Evolutionary conservation across 768 basidiomycete genomes (phyloP).

Genomic region (Mycena filopes): DNA sequence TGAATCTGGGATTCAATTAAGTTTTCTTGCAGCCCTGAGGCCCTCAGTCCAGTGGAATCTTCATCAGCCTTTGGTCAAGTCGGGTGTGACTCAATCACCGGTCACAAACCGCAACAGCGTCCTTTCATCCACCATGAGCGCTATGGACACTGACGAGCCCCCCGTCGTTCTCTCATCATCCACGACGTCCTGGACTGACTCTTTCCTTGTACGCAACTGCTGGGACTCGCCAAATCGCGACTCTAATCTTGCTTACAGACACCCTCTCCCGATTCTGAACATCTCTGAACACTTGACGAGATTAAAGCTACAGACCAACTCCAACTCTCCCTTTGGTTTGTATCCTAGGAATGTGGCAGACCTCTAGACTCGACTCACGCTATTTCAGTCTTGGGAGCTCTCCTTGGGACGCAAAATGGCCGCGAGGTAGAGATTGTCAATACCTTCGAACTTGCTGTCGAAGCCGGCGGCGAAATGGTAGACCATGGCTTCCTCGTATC

Average conservation of each 20-base stretch:
- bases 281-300: conserved; percentile 96
- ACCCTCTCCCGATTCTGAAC: conserved; percentile 95
- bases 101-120: conserved; percentile 15
- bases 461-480: conserved; percentile 65
- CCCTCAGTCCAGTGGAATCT: too few species aligned
- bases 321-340: conserved; percentile 73
- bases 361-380: background rate
- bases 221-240: background rate
- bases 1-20: too few species aligned
- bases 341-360: background rate
- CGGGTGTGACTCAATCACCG: background rate
- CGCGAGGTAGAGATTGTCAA: conserved; percentile 98
- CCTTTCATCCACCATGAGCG: conserved; percentile 49
- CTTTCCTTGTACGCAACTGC: conserved; percentile 70
- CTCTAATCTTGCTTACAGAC: conserved; percentile 60
- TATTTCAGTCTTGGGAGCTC: conserved; percentile 83
- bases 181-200: conserved; percentile 77
- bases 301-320: conserved; percentile 76
- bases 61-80: too few species aligned
- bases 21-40: too few species aligned
- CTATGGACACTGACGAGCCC: conserved; percentile 84
- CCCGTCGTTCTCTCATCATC: conserved; percentile 80
- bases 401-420: conserved; percentile 93
- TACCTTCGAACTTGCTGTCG: conserved; percentile 89
- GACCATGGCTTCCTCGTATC: conserved; percentile 86